A percentile compares a stretch with the other conserved stretches of the same genome.
These are phyloP conservation scores for Aspergillus sp. DNA, from an alignment of 2,329 filamentous ascomycete species.

Conservation along the genomic window DNA sequence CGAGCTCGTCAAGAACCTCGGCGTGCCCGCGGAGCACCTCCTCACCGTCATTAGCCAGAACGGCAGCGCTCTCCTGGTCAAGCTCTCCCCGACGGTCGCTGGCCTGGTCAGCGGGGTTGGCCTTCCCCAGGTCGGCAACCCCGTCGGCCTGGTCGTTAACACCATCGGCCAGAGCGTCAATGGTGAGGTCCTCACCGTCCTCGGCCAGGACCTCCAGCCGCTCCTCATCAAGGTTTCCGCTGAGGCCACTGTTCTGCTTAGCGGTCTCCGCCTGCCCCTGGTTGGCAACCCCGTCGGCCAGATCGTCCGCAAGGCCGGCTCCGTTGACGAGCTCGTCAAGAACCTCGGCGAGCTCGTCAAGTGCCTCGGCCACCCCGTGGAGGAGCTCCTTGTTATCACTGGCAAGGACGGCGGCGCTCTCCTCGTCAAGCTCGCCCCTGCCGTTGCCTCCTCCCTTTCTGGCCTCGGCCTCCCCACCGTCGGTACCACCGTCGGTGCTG, in stretches of 20 bases:
- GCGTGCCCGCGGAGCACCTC: constrained; percentile 14
- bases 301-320: constrained; percentile 17
- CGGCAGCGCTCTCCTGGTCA: constrained; percentile 19
- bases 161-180: constrained; percentile 6
- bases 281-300: constrained; percentile 18
- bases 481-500: constrained; percentile 17
- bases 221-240: constrained; percentile 26
- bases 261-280: constrained; percentile 19
- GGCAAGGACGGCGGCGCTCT: constrained; percentile 13
- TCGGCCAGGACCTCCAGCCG: constrained; percentile 17
- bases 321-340: too few species aligned
- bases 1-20: constrained; percentile 15
- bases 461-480: constrained; percentile 18
- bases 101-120: constrained; percentile 20
- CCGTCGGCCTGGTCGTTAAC: constrained; percentile 13
- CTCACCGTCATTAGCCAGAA: constrained; percentile 24
- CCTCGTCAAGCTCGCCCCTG: constrained; percentile 15
- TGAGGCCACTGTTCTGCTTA: constrained; percentile 18
- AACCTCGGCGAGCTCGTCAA: constrained; percentile 21
- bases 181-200: constrained; percentile 19
- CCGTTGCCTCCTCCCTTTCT: constrained; percentile 12
- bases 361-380: constrained; percentile 11
- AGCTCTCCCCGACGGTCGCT: constrained; percentile 19
- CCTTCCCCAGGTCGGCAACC: constrained; percentile 18
- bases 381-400: constrained; percentile 13